Evolutionary conservation across 1,139 yeast species (phyloP).

Genomic region (Hyphopichia fennica): DNA sequence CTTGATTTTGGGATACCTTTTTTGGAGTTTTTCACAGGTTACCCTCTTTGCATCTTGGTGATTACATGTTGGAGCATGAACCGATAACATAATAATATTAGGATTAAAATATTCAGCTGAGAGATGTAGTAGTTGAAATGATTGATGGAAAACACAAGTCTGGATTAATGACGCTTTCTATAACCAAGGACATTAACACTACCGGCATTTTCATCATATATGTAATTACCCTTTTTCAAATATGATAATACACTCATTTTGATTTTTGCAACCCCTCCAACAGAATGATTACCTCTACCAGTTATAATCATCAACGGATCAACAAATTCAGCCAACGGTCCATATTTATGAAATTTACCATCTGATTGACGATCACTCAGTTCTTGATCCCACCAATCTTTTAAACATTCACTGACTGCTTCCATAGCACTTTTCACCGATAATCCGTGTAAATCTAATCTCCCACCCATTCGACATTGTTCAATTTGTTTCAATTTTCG

Average conservation of each 20-base stretch:
- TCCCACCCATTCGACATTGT: constrained; percentile 8
- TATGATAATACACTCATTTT: constrained; percentile 36
- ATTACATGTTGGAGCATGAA: too few species aligned
- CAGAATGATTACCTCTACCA: constrained; percentile 66
- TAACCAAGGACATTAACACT: constrained; percentile 44
- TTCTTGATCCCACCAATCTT: constrained; percentile 60
- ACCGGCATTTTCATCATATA: constrained; percentile 47
- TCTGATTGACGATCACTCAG: constrained; percentile 33
- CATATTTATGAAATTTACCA: constrained; percentile 33
- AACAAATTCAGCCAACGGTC: constrained; percentile 30
- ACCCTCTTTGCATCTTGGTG: too few species aligned
- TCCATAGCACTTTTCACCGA: constrained; percentile 44
- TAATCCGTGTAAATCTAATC: constrained; percentile 55
- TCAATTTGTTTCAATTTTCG: neutral
- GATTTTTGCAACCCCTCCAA: constrained; percentile 49
- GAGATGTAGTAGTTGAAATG: too few species aligned
- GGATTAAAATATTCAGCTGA: too few species aligned
- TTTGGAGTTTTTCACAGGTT: too few species aligned
- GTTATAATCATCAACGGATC: constrained; percentile 47
- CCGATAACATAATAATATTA: too few species aligned
- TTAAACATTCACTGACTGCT: constrained; percentile 29
- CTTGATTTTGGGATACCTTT: too few species aligned
- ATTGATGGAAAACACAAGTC: too few species aligned
- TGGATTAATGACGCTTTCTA: too few species aligned
- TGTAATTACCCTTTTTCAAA: constrained; percentile 31